Evolutionary conservation across 371 early-diverging fungal genomes (phyloP).

Genomic region (Capillidium heterosporum): DNA sequence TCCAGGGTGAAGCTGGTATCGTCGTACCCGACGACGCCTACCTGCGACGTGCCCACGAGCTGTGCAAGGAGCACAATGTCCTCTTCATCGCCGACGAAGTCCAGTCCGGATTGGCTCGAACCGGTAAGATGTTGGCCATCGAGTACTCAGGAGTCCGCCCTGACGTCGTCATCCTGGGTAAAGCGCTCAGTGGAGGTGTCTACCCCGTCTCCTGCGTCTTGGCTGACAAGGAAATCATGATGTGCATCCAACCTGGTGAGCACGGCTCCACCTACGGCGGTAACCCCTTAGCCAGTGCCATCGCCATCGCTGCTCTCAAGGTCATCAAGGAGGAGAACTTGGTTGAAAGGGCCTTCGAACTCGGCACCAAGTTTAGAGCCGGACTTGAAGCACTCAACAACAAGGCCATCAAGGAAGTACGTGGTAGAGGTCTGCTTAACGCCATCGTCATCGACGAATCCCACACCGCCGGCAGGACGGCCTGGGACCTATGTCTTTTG

Average conservation of each 20-base stretch:
- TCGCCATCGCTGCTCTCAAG: conserved; percentile 82
- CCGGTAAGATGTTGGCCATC: conserved; percentile 83
- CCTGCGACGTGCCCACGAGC: conserved; percentile 54
- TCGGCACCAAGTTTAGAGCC: conserved; percentile 72
- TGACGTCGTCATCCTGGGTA: conserved; percentile 87
- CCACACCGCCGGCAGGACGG: conserved; percentile 60
- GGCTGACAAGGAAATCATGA: conserved; percentile 75
- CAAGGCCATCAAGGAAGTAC: conserved; percentile 53
- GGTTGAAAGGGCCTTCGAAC: conserved; percentile 44
- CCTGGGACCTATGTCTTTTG: conserved; percentile 91
- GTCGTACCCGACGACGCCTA: conserved; percentile 88
- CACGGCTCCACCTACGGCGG: conserved; percentile 97
- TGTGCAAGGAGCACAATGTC: conserved; percentile 93
- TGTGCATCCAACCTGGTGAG: conserved; percentile 85
- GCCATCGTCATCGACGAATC: conserved; percentile 87
- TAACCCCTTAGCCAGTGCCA: conserved; percentile 88
- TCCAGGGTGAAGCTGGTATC: conserved; percentile 95
- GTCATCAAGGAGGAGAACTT: conserved; percentile 89
- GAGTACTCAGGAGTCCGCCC: conserved; percentile 82
- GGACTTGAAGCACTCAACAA: conserved; percentile 47
- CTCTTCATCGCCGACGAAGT: conserved; percentile 95
- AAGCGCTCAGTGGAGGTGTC: conserved; percentile 87
- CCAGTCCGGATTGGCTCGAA: conserved; percentile 92
- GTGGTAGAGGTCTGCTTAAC: conserved; percentile 89
- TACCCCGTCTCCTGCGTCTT: conserved; percentile 93